Base-by-base conservation (phyloP, 805 yeast species). In the Metschnikowia koreensis region DNA sequence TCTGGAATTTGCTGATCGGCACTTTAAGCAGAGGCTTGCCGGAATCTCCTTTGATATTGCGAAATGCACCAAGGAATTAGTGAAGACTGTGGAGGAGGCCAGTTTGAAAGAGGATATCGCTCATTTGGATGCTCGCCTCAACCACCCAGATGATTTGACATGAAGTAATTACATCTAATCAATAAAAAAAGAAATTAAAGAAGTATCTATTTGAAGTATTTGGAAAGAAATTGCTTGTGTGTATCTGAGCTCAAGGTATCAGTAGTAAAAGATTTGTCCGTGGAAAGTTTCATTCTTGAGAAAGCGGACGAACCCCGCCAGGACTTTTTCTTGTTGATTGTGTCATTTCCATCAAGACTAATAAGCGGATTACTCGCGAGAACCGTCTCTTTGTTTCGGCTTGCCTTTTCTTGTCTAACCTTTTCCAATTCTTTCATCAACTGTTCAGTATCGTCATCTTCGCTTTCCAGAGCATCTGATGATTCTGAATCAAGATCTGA, bases 31-130 rank as follows among this genome's bases (percentile, higher is more conserved):
- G 69, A 81, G 97, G 63, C 81, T 93, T 58, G 98, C 98, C 0
- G 97, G 97, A 2, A 87, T 92, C 59, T 93, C 97, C 29, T 93
- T 91, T 72, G 98, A 93, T 67, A 89, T 93, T 71, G 97, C 97
- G 26, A 91, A 93, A 69, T 87, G 96, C 67, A 93, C 97, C 6
- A 93, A 92, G 68, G 98, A 93, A 68, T 79, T 93, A 64, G 98
- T 93, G 17, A 92, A 92, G 72, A 89, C 96, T 1, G 97, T 93
- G 6, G 97, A 93, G 66, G 97, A 92, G 66, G 96, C 96, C 26
- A 87, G 92, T 63, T 74, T 92, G 61, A 86, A 86, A 62, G 92
- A 87, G 59, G 97, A 91, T 62, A 87, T 92, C 61, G 91, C 84
- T 5, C 84, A 85, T 58, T 77, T 90, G 59, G 92, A 90, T 69